Base-by-base conservation (phyloP, 768 basidiomycete genomes). In the Aureoboletus auriporus region DNA sequence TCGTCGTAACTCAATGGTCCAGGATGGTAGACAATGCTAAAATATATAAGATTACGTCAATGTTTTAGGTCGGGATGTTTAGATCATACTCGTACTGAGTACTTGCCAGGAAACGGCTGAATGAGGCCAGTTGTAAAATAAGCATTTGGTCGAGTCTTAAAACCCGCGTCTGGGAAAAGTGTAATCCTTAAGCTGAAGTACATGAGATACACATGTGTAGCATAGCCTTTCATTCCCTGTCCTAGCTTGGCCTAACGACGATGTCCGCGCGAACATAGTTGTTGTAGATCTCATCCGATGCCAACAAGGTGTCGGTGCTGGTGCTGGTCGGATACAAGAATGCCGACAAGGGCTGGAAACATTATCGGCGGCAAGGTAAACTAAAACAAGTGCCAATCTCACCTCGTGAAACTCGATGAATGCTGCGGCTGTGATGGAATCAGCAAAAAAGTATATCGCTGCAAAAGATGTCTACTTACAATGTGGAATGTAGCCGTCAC, bases 371-470 rank as follows among this genome's bases (percentile, higher is more conserved):
- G 14, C 33, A 33, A 33, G 20, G 4, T 23, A 23, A 23, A 2
- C 20, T 4, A 23, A 23, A 23, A 23, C 20, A 23, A 23, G 20
- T 23, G 20, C 20, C 20, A 2, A 23, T 23, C 53, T 30, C 45
- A 83, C 79, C 63, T 83, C 75, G 59, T 85, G 84, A 68, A 85
- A 85, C 58, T 85, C 84, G 35, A 85, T 61, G 66, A 85, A 85
- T 1, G 74, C 83, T 42, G 81, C 82, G 42, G 76, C 82, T 84
- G 54, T 11, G 28, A 42, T 11, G 13, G 16, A 27, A n/a, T 40
- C 23, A 38, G 36, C n/a, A 46, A 45, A 38, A n/a, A 8, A 34
- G 11, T 14, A 33, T 14, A 33, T 33, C 33, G 11, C 33, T 12
- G 12, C 12, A 33, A 33, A 33, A 13, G 33, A 13, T 14, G 33